phyloP scores from a whole-genome alignment of 2,329 filamentous ascomycete genomes.

The Grosmannia clavigera region DNA sequence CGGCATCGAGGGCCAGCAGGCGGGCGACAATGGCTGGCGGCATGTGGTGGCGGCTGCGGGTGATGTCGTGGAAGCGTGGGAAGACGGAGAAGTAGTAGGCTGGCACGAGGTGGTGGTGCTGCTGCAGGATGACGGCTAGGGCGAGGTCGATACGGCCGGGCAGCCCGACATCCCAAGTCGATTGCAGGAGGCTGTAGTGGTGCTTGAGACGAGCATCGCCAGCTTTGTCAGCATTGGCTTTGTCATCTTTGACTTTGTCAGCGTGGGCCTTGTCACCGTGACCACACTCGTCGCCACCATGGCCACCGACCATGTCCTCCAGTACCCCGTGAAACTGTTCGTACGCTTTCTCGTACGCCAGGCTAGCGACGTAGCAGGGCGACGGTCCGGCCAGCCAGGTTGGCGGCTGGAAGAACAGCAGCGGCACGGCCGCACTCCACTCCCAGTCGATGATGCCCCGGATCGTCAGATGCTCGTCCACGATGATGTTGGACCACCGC shows the following conservation, averaged over 20 bases:
- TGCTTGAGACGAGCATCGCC: no score
- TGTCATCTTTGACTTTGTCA: neutral
- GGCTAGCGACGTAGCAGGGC: conserved; percentile 1
- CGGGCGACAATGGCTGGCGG: neutral
- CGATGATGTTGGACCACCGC: conserved; percentile 14
- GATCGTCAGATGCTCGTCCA: conserved; percentile 14
- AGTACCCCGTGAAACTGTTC: neutral
- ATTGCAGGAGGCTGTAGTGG: neutral
- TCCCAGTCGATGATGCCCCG: conserved; percentile 19
- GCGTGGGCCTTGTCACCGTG: no score
- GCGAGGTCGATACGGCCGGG: neutral
- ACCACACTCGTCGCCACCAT: no score
- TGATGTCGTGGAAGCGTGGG: neutral
- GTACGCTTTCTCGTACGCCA: neutral
- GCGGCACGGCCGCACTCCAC: conserved; percentile 11
- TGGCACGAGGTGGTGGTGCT: conserved; percentile 1
- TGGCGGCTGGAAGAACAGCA: conserved; percentile 8
- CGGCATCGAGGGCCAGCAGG: neutral
- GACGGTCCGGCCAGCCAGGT: conserved; percentile 10
- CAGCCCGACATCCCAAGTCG: neutral
- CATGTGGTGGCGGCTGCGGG: neutral
- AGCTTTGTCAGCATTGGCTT: neutral
- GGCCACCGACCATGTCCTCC: no score
- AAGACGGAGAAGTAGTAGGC: conserved; percentile 3
- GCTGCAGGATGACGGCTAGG: conserved; percentile 1